Percentiles rank a stretch among this genome's conserved stretches.
Conservation (phyloP, 1,139 yeast species). For the Geotrichum aggregatum region DNA sequence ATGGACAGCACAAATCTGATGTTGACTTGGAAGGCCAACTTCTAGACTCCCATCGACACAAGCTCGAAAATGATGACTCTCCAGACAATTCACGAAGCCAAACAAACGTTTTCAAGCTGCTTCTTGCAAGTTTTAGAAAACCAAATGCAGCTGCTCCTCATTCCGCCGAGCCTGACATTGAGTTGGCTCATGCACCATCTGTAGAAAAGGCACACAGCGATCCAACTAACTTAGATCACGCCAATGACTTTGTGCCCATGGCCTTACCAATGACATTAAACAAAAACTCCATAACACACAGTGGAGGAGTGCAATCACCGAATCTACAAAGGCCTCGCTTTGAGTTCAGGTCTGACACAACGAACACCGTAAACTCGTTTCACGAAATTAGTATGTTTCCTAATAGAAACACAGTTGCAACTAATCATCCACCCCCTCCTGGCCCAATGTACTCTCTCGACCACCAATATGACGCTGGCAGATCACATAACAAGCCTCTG, state of each 20-base stretch:
- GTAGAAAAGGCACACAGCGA: neutral
- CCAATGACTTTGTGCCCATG: neutral
- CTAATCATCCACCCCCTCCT: too few species aligned
- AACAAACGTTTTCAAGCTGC: neutral
- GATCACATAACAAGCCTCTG: neutral
- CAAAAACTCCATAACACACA: neutral
- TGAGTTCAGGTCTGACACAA: neutral
- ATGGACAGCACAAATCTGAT: slow-evolving; percentile 1
- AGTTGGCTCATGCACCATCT: neutral
- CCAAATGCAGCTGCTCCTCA: neutral
- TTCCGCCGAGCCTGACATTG: neutral
- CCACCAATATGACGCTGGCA: neutral
- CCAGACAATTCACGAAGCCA: neutral
- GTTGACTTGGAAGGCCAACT: neutral
- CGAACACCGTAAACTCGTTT: neutral
- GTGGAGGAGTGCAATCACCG: neutral
- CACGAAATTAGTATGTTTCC: slow-evolving; percentile 6
- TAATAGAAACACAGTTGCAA: neutral
- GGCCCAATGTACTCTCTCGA: neutral
- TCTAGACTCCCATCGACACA: neutral
- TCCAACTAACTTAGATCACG: neutral
- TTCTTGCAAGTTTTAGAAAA: neutral
- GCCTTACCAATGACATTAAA: neutral
- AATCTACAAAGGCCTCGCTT: neutral
- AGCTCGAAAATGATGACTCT: neutral